phyloP scores from a whole-genome alignment of 257 asterid species.

The Rehmannia glutinosa region DNA sequence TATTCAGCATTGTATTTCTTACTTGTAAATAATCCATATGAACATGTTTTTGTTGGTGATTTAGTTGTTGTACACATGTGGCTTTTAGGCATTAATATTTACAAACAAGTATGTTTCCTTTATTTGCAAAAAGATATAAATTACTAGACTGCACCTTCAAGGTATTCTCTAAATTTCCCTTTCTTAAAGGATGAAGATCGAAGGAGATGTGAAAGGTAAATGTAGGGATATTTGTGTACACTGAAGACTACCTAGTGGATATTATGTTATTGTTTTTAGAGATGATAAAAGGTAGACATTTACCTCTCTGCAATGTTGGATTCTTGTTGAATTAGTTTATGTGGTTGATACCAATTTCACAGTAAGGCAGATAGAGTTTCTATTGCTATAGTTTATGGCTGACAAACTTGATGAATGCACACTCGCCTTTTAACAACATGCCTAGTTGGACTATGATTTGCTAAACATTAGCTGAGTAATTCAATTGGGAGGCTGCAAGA shows the following conservation, averaged over 20 bases:
- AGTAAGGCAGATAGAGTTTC: not conserved
- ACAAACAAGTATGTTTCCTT: not conserved
- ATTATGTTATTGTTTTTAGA: not conserved
- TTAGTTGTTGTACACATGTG: not conserved
- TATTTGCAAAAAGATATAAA: not conserved
- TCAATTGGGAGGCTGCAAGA: not conserved
- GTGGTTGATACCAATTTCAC: not conserved
- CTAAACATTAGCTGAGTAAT: not conserved
- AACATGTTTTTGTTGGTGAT: not conserved
- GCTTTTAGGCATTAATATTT: not conserved
- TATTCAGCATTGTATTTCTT: not conserved
- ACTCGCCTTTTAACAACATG: not conserved
- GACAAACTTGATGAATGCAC: not conserved
- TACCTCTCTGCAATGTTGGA: not conserved
- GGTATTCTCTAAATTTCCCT: not conserved
- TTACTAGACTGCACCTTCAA: not conserved
- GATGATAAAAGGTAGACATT: not conserved
- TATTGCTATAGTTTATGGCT: not conserved
- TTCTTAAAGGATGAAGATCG: not conserved
- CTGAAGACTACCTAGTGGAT: not conserved
- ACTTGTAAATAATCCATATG: not conserved
- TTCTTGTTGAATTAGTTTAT: not conserved
- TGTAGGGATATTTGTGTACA: not conserved
- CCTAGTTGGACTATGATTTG: not conserved
- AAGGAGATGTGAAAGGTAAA: not conserved